These are phyloP conservation scores for Neurospora tetrasperma DNA, from an alignment of 495 filamentous ascomycete genomes.

Conservation along the genomic window DNA sequence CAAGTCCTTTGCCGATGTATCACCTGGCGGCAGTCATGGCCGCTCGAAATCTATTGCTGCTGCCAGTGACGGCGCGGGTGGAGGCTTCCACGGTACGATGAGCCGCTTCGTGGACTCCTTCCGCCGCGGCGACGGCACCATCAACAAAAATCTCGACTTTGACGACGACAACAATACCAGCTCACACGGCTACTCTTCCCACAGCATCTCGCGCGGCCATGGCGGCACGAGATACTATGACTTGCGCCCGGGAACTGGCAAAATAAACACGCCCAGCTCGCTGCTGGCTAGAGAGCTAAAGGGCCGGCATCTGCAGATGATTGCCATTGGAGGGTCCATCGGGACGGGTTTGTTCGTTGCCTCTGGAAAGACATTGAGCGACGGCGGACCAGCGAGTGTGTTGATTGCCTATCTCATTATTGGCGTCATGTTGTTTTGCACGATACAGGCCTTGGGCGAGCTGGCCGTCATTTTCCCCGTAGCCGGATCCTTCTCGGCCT, in stretches of 20 bases:
- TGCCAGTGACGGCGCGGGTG: constrained; percentile 4
- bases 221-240: constrained; percentile 20
- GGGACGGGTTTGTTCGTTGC: constrained; percentile 90
- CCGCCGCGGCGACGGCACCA: constrained; percentile 14
- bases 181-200: neutral
- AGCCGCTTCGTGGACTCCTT: constrained; percentile 23
- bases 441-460: constrained; percentile 85
- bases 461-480: constrained; percentile 88
- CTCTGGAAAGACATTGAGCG: constrained; percentile 64
- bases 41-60: neutral
- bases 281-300: constrained; percentile 66
- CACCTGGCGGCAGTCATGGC: neutral
- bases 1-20: neutral
- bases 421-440: constrained; percentile 83
- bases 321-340: constrained; percentile 92
- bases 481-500: constrained; percentile 85
- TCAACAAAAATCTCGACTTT: neutral
- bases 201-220: constrained; percentile 4
- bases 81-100: constrained; percentile 4
- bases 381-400: constrained; percentile 78
- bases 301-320: constrained; percentile 88
- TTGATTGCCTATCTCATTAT: constrained; percentile 74
- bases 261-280: constrained; percentile 14
- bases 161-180: neutral
- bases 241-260: constrained; percentile 12